Evolutionary conservation across 768 basidiomycete species (phyloP), one percentile per base, ranked within the genome.

Genomic region (Butyriboletus loyo): DNA sequence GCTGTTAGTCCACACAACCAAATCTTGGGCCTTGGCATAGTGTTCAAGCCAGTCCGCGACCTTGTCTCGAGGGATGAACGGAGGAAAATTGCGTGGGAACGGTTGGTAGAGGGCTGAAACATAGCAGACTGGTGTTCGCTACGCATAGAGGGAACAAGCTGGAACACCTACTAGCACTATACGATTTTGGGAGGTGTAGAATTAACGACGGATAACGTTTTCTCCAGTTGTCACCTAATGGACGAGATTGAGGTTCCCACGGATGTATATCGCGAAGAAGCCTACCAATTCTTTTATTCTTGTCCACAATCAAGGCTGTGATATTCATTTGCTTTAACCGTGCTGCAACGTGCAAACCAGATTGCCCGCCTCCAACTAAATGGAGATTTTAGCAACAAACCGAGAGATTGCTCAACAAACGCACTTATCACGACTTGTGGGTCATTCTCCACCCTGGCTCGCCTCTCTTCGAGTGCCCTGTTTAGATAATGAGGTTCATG

Each of bases 151-250:
- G 22, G 30, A 32, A 32, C 6, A 27, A 25, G 27, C 10, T 19
- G 13, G 13, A 39, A 32, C 24, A 38, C 50, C 6, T 25, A 52
- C 50, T 52, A 15, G 45, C 15, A 25, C 45, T 31, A 14, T 8
- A 34, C 7, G 15, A 15, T 34, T 47, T 52, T 17, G 36, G 45
- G 7, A 30, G 38, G 24, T 47, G 50, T 8, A 47, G n/a, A 32
- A 45, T 52, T 19, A 52, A 39, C 37, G 50, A 52, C 25, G 50
- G 50, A 15, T 52, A 52, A 10, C 50, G 50, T 32, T 52, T 47
- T 32, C 50, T 52, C 50, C 50, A 52, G 22, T 32, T 52, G 14
- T 52, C 50, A 25, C 50, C 50, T 52, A 28, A 30, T 39, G 8
- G 30, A 9, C 35, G 9, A 24, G 30, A 25, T 24, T 49, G 32